Conservation (phyloP, 805 yeast genomes). For the Kuraishia capsulata region DNA sequence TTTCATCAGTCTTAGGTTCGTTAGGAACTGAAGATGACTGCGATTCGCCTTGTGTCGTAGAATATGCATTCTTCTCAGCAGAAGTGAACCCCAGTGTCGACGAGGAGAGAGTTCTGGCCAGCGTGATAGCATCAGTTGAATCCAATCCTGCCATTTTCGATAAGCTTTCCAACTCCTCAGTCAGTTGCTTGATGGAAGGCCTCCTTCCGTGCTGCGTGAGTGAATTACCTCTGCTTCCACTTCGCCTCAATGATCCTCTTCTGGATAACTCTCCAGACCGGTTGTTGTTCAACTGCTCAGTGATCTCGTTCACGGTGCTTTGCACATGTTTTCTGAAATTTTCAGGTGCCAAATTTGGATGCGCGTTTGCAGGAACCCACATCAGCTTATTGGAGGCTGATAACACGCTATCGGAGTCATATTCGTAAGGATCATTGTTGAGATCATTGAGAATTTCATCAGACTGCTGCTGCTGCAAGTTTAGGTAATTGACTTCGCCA, state of each 20-base stretch:
- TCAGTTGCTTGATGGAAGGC: conserved; percentile 63
- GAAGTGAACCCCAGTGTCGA: conserved; percentile 54
- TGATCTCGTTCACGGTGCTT: conserved; percentile 40
- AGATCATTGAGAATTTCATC: not conserved
- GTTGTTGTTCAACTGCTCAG: conserved; percentile 25
- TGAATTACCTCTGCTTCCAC: not conserved
- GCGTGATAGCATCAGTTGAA: conserved; percentile 71
- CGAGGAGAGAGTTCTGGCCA: conserved; percentile 72
- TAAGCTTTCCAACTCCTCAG: conserved; percentile 65
- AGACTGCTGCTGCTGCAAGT: conserved; percentile 10
- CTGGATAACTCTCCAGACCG: not conserved
- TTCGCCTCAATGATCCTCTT: conserved; percentile 11
- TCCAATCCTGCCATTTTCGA: conserved; percentile 72
- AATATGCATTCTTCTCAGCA: conserved; percentile 34
- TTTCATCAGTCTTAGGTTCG: conserved; percentile 4
- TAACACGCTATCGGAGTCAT: conserved; percentile 10
- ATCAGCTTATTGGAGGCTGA: conserved; percentile 41
- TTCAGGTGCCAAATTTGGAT: conserved; percentile 93
- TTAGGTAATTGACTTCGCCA: conserved; percentile 8
- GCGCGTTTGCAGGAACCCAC: conserved; percentile 95
- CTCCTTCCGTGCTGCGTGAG: conserved; percentile 17
- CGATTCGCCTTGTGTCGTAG: conserved; percentile 12
- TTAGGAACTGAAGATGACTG: conserved; percentile 11
- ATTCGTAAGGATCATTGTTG: not conserved
- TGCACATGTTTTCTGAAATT: conserved; percentile 65